Evolutionary conservation across 352 stramenopile species (phyloP), one percentile per base, ranked within the genome.

Genomic region (Achlya hypogyna): DNA sequence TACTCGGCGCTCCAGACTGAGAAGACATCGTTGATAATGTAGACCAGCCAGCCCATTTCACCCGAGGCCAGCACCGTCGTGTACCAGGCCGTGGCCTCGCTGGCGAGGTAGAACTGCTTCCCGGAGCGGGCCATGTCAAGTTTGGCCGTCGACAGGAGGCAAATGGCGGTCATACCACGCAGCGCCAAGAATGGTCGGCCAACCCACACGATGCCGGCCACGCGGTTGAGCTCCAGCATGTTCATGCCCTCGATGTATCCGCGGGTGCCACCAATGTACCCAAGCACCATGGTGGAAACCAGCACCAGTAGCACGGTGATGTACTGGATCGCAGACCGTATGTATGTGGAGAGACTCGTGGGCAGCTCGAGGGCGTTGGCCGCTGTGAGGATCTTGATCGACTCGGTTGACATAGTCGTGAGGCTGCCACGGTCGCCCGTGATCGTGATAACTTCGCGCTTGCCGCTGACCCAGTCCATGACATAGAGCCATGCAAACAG

Each of bases 41-140:
- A 65, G 28, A 65, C 58, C 4, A 65, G 28, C 58, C 58, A 65
- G 1, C 22, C 12, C n/a, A 65, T 12, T 25, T 65, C 58, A 14
- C 5, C 9, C 28, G 35, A 32, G 10, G 5, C 58, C 6, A 65
- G 45, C 22, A 65, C 29, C 45, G 42, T 53, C 10, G 54, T 54
- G 45, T 65, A 65, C 58, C 58, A 65, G 18, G n/a, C 23, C 34
- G 51, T 60, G 5, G 34, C 35, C 29, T n/a, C 35, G n/a, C n/a
- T n/a, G n/a, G n/a, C n/a, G n/a, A n/a, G n/a, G n/a, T n/a, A n/a
- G n/a, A n/a, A n/a, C n/a, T n/a, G n/a, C n/a, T n/a, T n/a, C 10
- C 6, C 20, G 16, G 25, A 8, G 4, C 9, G 9, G 42, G 38
- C 31, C 27, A 67, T 28, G 20, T 1, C 47, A 29, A 16, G 10